Evolutionary conservation across 2,329 filamentous ascomycete species (phyloP).

Genomic region (Chaetomium sp.): DNA sequence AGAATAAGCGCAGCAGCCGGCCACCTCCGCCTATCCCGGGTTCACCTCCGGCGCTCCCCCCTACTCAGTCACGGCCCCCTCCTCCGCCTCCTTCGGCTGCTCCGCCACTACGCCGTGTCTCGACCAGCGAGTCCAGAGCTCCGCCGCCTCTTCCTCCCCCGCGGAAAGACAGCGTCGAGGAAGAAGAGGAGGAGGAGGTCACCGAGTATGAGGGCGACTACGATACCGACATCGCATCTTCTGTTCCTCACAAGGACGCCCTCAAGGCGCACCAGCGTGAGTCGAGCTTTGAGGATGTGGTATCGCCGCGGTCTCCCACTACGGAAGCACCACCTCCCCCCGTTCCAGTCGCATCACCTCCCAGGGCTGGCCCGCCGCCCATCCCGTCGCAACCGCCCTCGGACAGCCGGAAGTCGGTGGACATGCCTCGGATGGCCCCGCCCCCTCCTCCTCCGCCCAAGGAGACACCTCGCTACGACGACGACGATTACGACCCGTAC

Average conservation of each 20-base stretch:
- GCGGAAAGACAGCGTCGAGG: constrained; percentile 45
- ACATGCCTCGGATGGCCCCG: constrained; percentile 63
- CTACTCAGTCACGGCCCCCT: constrained; percentile 54
- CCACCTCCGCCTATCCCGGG: constrained; percentile 56
- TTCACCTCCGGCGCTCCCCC: constrained; percentile 39
- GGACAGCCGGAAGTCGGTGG: constrained; percentile 56
- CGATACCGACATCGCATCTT: constrained; percentile 93
- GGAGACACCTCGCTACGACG: constrained; percentile 38
- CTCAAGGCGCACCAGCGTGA: constrained; percentile 75
- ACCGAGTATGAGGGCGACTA: constrained; percentile 98
- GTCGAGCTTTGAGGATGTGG: constrained; percentile 66
- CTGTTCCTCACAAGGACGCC: constrained; percentile 88
- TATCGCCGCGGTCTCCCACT: constrained; percentile 51
- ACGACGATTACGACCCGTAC: constrained; percentile 66
- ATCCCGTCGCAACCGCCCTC: constrained; percentile 28
- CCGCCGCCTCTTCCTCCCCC: constrained; percentile 33
- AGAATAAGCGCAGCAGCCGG: constrained; percentile 50
- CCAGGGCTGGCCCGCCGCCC: constrained; percentile 49
- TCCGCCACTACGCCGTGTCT: constrained; percentile 42
- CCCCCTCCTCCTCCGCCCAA: constrained; percentile 55
- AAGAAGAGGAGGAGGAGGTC: constrained; percentile 69
- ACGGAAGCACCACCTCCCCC: constrained; percentile 42
- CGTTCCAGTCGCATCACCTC: constrained; percentile 38
- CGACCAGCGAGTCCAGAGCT: constrained; percentile 48
- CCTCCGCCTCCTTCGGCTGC: constrained; percentile 58